Conservation (phyloP, 495 filamentous ascomycete genomes). For the Friedmanniomyces endolithicus region DNA sequence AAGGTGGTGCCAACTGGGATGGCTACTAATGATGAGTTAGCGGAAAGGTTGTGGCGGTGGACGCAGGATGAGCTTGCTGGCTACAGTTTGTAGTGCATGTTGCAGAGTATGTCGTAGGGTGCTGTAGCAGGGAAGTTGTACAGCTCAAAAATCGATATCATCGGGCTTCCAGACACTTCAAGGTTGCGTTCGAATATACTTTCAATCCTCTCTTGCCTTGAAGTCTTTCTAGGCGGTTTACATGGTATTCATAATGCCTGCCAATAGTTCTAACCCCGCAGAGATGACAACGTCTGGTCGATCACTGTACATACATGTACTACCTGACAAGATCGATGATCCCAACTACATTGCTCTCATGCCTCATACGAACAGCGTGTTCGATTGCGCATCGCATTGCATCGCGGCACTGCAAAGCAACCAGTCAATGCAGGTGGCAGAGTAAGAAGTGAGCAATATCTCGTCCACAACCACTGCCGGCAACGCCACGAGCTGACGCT, state of each 20-base stretch:
- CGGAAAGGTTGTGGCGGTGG: constrained; percentile 34
- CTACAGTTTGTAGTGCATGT: constrained; percentile 3
- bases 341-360: neutral
- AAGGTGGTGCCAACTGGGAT: constrained; percentile 20
- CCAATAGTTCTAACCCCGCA: no score
- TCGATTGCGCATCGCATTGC: neutral
- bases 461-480: neutral
- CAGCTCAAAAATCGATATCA: no score
- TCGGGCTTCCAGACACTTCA: no score
- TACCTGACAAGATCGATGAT: no score
- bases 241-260: no score
- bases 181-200: no score
- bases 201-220: no score
- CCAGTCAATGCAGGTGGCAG: neutral
- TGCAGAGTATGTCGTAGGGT: no score
- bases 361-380: neutral
- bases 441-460: neutral
- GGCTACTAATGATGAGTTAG: constrained; percentile 24
- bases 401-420: neutral
- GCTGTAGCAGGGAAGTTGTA: no score
- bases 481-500: neutral
- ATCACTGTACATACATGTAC: no score
- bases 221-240: no score
- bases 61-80: constrained; percentile 27
- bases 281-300: no score